Evolutionary conservation across 495 filamentous ascomycete species (phyloP), one percentile per base, ranked within the genome.

Genomic region (Aspergillus leporis): DNA sequence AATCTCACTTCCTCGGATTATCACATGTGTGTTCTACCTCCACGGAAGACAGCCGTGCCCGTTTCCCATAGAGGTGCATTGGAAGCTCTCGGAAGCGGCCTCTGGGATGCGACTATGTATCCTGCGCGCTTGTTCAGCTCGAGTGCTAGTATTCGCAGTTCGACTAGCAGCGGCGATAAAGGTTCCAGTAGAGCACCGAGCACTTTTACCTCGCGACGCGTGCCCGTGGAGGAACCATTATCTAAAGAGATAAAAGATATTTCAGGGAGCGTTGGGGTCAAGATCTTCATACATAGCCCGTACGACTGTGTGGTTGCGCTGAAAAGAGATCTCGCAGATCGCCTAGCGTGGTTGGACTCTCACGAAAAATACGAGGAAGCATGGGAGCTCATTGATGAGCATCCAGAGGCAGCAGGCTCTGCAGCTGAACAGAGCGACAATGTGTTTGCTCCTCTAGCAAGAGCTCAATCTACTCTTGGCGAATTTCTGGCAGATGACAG

Each of bases 221-320:
- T 71, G 25, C 61, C 66, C 5, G 43, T 50, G 5, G 69, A 74
- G 6, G 74, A 74, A 14, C 36, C 64, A 30, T 61, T 70, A 21
- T 61, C 76, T 8, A 77, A 75, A 53, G 75, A 78, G 58, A 57
- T 75, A 1, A 72, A 80, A 47, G 78, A 80, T 58, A 66, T 78
- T 46, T 66, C 76, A 18, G 70, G 72, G 18, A 85, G 85, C 16
- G 82, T 85, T 7, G 93, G 94, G 0, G 82, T 92, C 60, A 98
- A 97, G 64, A 90, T 98, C 25, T 97, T 96, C 68, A 89, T 98
- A 31, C 91, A 95, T 52, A 97, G 92, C 64, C 95, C 95, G 1
- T 98, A 94, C 63, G 94, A 98, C 73, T 96, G 92, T 62, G 84
- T 97, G 22, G 78, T 96, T 55, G 89, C 91, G 0, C 88, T 93